A percentile compares a stretch with the other conserved stretches of the same genome.
Evolutionary conservation across 345 rosid species (phyloP).

Genomic region (Salix caprea): DNA sequence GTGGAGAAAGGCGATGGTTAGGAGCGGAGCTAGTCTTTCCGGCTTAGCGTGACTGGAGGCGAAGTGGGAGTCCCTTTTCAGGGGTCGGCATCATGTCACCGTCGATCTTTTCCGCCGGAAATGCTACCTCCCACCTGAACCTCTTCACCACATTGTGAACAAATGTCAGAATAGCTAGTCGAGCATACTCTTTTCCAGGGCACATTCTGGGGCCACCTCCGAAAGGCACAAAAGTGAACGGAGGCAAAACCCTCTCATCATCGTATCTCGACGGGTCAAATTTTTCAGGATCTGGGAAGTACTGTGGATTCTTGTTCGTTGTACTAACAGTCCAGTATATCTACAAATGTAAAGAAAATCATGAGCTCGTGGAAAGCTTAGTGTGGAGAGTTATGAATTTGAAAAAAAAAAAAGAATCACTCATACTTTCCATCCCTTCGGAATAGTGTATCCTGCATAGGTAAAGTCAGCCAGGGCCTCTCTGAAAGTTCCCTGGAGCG

Average conservation of each 20-base stretch:
- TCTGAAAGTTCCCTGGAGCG: slow-evolving; percentile 52
- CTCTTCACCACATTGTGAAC: slow-evolving; percentile 37
- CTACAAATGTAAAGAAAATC: slow-evolving; percentile 4
- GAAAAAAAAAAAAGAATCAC: no score
- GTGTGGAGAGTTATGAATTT: not conserved
- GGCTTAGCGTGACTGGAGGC: slow-evolving; percentile 18
- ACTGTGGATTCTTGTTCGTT: slow-evolving; percentile 38
- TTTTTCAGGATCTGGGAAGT: slow-evolving; percentile 34
- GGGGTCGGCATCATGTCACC: slow-evolving; percentile 55
- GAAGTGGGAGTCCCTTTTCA: slow-evolving; percentile 39
- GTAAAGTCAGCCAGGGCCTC: slow-evolving; percentile 42
- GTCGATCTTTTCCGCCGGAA: slow-evolving; percentile 22
- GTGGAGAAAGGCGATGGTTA: no score
- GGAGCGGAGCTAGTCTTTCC: not conserved
- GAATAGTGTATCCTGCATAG: slow-evolving; percentile 47
- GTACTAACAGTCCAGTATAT: slow-evolving; percentile 47
- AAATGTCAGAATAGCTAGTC: slow-evolving; percentile 37
- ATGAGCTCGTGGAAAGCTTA: not conserved
- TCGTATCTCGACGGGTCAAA: slow-evolving; percentile 41
- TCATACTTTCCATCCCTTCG: slow-evolving; percentile 52
- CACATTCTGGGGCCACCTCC: slow-evolving; percentile 47
- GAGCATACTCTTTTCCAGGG: slow-evolving; percentile 49
- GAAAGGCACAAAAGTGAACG: slow-evolving; percentile 42
- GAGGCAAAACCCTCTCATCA: slow-evolving; percentile 21
- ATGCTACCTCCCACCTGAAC: slow-evolving; percentile 31